Conservation (phyloP, 768 basidiomycete genomes). For the Agrocybe chaxingu region DNA sequence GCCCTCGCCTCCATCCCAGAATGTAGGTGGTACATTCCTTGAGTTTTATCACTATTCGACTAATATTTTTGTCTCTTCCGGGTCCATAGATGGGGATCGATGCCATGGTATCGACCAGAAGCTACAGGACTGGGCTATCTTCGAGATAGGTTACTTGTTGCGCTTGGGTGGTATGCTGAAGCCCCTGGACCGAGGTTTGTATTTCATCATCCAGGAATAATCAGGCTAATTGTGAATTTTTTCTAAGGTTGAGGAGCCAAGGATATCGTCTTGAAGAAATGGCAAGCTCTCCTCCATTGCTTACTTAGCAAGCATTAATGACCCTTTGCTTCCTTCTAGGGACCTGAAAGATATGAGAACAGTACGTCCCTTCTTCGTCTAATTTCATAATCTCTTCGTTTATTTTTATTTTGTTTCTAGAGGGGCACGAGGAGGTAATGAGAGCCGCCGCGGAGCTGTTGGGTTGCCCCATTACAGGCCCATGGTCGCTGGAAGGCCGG, state of each 20-base stretch:
- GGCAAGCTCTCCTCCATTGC: constrained; percentile 19
- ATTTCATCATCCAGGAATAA: background rate
- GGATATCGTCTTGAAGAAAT: constrained; percentile 45
- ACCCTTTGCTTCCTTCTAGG: constrained; percentile 20
- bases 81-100: constrained; percentile 15
- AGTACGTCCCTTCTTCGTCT: constrained; percentile 17
- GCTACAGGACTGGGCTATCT: constrained; percentile 24
- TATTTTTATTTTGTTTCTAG: constrained; percentile 16
- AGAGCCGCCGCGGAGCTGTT: constrained; percentile 25
- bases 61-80: no score
- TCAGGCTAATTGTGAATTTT: background rate
- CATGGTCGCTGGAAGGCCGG: no score
- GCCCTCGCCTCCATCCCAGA: constrained; percentile 30
- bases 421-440: constrained; percentile 39
- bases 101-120: constrained; percentile 47
- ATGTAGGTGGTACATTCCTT: constrained; percentile 16
- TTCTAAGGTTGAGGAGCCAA: constrained; percentile 26
- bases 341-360: constrained; percentile 34
- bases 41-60: no score
- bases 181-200: constrained; percentile 35
- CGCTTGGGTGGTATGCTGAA: constrained; percentile 31
- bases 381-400: no score
- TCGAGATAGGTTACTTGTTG: constrained; percentile 28
- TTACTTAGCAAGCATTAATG: background rate
- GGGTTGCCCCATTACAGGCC: no score